Base-by-base conservation (phyloP, 2,329 filamentous ascomycete species). In the Hirsutella rhossiliensis region DNA sequence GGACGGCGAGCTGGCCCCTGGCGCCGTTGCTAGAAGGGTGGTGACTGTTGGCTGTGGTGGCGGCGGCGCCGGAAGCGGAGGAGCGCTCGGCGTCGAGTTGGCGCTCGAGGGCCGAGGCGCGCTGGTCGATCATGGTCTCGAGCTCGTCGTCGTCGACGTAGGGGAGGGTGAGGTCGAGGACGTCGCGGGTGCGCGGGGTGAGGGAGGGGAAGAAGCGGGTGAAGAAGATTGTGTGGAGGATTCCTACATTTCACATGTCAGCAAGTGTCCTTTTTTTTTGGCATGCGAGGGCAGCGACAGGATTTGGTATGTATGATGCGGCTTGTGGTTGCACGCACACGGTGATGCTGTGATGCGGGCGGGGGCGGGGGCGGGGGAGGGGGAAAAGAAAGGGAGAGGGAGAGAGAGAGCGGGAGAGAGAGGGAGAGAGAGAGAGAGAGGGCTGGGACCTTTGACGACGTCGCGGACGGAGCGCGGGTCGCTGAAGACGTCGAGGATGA, bases 141-240 rank as follows among this genome's bases (percentile, higher is more conserved):
- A 97, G 81, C 63, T 95, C 87, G 51, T 84, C 82, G 59, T 96
- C 87, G 60, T 88, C 80, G 58, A 97, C 84, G 56, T 86, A 85
- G 42, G 92, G 89, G 27, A 97, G 78, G 30, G 87, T 89, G 48
- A 95, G 76, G 64, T 94, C 89, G 52, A 96, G 81, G 50, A 96
- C 80, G 59, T 96, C 89, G 66, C 87, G 82, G 50, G 87, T 88
- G 50, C 79, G 77, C 6, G 92, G 90, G 37, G 78, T 72, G 54
- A 96, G 76, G 46, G 87, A 82, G 45, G 87, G 87, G 72, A 97
- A 96, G 76, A 90, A 94, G 58, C 92, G 84, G 69, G 96, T 89
- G 75, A 97, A 97, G 78, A 97, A 98, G 63, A 97, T 96, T 42
- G 89, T 94, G 64, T 96, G 89, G 41, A 97, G 76, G 61, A 96